phyloP scores from a whole-genome alignment of 2,329 filamentous ascomycete genomes.

The Pseudogymnoascus verrucosus region DNA sequence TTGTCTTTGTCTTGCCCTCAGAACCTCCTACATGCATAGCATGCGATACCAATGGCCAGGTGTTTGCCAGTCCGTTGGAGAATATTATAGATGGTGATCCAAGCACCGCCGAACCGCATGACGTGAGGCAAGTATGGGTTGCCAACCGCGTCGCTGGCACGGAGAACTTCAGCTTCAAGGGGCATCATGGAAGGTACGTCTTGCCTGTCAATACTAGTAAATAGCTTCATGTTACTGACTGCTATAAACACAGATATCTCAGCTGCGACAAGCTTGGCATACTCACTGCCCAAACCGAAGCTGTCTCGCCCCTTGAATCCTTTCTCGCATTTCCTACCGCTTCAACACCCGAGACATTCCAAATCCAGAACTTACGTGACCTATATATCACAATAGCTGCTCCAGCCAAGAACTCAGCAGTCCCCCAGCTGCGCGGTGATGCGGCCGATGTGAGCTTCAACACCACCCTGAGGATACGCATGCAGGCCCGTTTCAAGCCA shows the following conservation, averaged over 20 bases:
- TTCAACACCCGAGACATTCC: slow-evolving; percentile 63
- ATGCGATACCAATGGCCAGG: slow-evolving; percentile 77
- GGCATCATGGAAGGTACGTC: slow-evolving; percentile 71
- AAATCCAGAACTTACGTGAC: slow-evolving; percentile 64
- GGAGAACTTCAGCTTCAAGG: slow-evolving; percentile 77
- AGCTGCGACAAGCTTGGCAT: slow-evolving; percentile 78
- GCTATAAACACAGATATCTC: slow-evolving; percentile 54
- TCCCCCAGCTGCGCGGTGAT: slow-evolving; percentile 68
- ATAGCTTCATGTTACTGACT: slow-evolving; percentile 3
- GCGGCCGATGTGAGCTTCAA: slow-evolving; percentile 57
- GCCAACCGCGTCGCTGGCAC: slow-evolving; percentile 77
- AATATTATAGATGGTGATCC: slow-evolving; percentile 82
- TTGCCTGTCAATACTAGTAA: not conserved
- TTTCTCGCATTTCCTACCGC: slow-evolving; percentile 59
- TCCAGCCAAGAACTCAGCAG: slow-evolving; percentile 39
- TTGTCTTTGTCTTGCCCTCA: slow-evolving; percentile 75
- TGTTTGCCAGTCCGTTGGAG: slow-evolving; percentile 75
- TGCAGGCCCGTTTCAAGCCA: slow-evolving; percentile 94
- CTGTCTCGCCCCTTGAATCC: slow-evolving; percentile 75
- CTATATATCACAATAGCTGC: slow-evolving; percentile 61
- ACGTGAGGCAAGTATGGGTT: slow-evolving; percentile 93
- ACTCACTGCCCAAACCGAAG: slow-evolving; percentile 68
- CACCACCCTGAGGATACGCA: slow-evolving; percentile 72
- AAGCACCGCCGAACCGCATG: slow-evolving; percentile 84
- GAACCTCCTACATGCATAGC: slow-evolving; percentile 67